Evolutionary conservation across 495 filamentous ascomycete species (phyloP).

Genomic region (Melanomma pulvis-pyrius): DNA sequence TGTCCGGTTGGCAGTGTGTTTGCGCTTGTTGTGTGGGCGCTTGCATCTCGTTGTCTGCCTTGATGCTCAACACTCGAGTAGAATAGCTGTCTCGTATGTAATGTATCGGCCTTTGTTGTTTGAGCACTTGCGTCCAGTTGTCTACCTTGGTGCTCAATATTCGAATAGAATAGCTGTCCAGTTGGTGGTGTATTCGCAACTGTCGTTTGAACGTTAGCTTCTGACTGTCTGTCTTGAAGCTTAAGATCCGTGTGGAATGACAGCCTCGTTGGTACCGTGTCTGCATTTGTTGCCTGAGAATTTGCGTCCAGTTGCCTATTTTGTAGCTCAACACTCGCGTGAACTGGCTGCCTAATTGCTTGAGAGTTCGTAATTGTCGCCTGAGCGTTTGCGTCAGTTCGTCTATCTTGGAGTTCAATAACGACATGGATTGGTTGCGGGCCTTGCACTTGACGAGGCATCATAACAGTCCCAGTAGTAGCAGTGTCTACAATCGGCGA

Average conservation of each 20-base stretch:
- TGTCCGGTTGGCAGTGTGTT: background rate
- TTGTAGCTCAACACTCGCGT: background rate
- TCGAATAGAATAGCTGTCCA: background rate
- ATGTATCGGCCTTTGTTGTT: background rate
- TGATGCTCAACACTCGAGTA: too few relatives aligned
- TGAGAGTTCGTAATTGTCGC: background rate
- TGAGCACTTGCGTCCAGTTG: background rate
- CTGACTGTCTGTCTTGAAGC: background rate
- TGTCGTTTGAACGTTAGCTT: background rate
- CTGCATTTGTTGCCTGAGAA: background rate
- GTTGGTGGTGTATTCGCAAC: background rate
- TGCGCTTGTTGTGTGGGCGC: background rate
- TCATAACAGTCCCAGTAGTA: constrained; percentile 31
- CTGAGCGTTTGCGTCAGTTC: background rate
- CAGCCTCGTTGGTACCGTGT: background rate
- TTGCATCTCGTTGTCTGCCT: background rate
- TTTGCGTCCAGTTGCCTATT: background rate
- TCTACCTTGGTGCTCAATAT: background rate
- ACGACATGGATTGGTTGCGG: constrained; percentile 23
- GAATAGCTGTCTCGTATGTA: background rate
- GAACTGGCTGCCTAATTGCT: background rate
- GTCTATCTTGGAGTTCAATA: constrained; percentile 25
- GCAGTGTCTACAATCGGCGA: constrained; percentile 36
- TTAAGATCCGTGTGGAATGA: background rate
- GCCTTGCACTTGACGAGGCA: constrained; percentile 21